These are phyloP conservation scores for Hypoxylon subgilvum DNA, from an alignment of 495 filamentous ascomycete genomes.

Conservation along the genomic window DNA sequence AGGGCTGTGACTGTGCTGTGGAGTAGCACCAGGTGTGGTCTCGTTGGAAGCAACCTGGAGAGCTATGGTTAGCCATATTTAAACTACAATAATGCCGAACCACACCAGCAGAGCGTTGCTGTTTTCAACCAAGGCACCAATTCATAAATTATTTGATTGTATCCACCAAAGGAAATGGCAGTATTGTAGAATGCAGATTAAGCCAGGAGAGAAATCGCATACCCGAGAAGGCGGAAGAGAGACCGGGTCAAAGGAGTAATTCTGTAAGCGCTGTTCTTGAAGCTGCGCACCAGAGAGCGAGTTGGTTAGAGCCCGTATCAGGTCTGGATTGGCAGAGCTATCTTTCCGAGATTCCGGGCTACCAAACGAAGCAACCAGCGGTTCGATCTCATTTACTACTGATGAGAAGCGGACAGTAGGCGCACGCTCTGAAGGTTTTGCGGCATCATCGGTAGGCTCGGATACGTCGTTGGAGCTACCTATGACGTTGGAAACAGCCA, in stretches of 20 bases:
- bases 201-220: constrained; percentile 48
- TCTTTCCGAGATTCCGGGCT: constrained; percentile 41
- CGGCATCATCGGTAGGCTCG: constrained; percentile 32
- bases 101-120: background rate
- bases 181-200: constrained; percentile 13
- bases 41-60: constrained; percentile 53
- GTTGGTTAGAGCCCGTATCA: constrained; percentile 74
- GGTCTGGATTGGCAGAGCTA: constrained; percentile 61
- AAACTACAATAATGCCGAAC: background rate
- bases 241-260: constrained; percentile 84
- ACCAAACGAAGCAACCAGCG: constrained; percentile 44
- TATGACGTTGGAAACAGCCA: constrained; percentile 24
- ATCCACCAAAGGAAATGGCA: background rate
- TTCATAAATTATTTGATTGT: constrained; percentile 2
- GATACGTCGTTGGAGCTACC: constrained; percentile 33
- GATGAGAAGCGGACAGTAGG: constrained; percentile 81
- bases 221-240: constrained; percentile 87
- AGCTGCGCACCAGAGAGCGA: constrained; percentile 73
- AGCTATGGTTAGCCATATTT: constrained; percentile 28
- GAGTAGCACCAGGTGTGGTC: constrained; percentile 43
- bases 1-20: constrained; percentile 43
- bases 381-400: constrained; percentile 74
- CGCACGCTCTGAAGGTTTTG: constrained; percentile 40
- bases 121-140: constrained; percentile 2
- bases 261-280: constrained; percentile 80